Evolutionary conservation across 148 eudicot species (phyloP).

Genomic region (Arbutus unedo): DNA sequence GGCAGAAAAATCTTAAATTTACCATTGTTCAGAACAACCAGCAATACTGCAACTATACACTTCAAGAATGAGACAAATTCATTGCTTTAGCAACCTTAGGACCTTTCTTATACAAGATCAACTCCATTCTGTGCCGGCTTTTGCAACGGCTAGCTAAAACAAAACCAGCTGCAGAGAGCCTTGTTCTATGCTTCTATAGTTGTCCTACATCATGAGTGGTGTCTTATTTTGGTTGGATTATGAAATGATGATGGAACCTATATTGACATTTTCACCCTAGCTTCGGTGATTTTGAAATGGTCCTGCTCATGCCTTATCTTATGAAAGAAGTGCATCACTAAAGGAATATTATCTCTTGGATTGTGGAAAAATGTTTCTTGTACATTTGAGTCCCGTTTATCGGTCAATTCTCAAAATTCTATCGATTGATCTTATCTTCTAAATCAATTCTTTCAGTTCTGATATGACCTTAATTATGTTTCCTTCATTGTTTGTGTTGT

Average conservation of each 20-base stretch:
- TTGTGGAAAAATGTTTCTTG: background rate
- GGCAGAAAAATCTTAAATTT: background rate
- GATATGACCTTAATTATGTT: background rate
- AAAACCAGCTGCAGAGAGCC: background rate
- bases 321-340: background rate
- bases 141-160: background rate
- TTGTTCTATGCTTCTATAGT: background rate
- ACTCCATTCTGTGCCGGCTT: background rate
- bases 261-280: background rate
- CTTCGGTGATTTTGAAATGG: background rate
- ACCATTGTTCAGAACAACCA: background rate
- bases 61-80: background rate
- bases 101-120: background rate
- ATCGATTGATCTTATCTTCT: background rate
- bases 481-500: slow-evolving; percentile 9
- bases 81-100: background rate
- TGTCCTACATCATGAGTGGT: background rate
- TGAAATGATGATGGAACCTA: background rate
- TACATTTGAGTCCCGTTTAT: background rate
- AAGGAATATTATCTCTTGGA: background rate
- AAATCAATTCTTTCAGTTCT: slow-evolving; percentile 1
- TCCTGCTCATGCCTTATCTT: background rate
- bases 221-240: background rate
- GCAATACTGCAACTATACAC: background rate
- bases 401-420: background rate